Percentiles rank a stretch among this genome's conserved stretches.
phyloP scores from a whole-genome alignment of 495 filamentous ascomycete species.

The Barbatosphaeria neglecta region DNA sequence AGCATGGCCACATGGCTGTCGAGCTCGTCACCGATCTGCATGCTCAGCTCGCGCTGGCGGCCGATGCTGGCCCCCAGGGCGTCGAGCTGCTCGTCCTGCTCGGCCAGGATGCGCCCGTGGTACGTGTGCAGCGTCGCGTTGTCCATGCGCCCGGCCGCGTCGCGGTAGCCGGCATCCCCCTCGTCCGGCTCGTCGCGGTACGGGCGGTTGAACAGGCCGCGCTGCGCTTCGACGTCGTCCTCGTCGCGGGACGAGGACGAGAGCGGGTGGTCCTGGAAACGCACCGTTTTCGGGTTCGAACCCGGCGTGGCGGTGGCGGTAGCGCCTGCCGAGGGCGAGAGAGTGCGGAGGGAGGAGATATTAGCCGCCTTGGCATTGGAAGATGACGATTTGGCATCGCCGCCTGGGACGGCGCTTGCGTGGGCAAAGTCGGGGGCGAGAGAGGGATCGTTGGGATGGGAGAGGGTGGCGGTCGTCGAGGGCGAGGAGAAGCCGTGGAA shows the following conservation, averaged over 20 bases:
- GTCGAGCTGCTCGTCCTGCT: slow-evolving; percentile 93
- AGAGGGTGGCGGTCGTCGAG: slow-evolving; percentile 36
- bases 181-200: slow-evolving; percentile 41
- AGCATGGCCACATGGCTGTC: slow-evolving; percentile 80
- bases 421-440: slow-evolving; percentile 56
- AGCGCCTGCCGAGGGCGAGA: too few species aligned
- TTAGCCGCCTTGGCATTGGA: slow-evolving; percentile 31
- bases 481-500: slow-evolving; percentile 48
- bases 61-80: slow-evolving; percentile 71
- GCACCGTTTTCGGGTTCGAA: slow-evolving; percentile 67
- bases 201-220: slow-evolving; percentile 53
- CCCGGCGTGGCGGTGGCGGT: slow-evolving; percentile 17
- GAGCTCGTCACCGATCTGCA: slow-evolving; percentile 93
- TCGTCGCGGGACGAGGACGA: slow-evolving; percentile 24
- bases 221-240: slow-evolving; percentile 31
- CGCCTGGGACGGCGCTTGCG: slow-evolving; percentile 20
- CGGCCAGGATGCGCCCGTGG: slow-evolving; percentile 62
- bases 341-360: slow-evolving; percentile 19
- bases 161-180: slow-evolving; percentile 43
- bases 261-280: slow-evolving; percentile 63
- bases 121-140: slow-evolving; percentile 85
- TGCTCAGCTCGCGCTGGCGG: slow-evolving; percentile 85
- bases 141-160: slow-evolving; percentile 32
- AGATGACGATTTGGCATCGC: slow-evolving; percentile 10
- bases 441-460: slow-evolving; percentile 54